phyloP scores from a whole-genome alignment of 2,329 filamentous ascomycete genomes.

The Aspergillus floridensis region DNA sequence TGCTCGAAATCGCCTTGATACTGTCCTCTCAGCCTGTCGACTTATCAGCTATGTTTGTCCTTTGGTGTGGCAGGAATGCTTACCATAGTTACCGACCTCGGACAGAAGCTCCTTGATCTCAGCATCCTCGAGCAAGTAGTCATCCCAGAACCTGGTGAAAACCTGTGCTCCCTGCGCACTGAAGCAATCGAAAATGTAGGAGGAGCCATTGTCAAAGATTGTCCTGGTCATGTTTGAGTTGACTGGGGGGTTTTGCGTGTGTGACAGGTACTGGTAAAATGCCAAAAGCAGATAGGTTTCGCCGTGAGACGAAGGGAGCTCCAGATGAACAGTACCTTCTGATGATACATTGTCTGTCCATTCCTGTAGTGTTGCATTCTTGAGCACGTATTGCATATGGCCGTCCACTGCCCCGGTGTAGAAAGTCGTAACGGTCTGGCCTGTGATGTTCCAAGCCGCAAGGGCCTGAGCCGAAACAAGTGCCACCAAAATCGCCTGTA shows the following conservation, averaged over 20 bases:
- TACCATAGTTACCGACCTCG: conserved; percentile 35
- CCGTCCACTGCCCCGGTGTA: conserved; percentile 4
- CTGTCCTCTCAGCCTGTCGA: conserved; percentile 16
- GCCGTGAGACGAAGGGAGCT: conserved; percentile 1
- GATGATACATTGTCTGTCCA: conserved; percentile 10
- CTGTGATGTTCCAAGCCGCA: conserved; percentile 14
- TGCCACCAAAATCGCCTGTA: conserved; percentile 31
- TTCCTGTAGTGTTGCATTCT: conserved; percentile 12
- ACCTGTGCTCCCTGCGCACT: conserved; percentile 36
- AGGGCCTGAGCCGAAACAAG: conserved; percentile 21
- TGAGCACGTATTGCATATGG: conserved; percentile 12
- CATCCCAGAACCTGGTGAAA: conserved; percentile 40
- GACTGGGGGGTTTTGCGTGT: neutral
- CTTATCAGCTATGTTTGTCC: neutral
- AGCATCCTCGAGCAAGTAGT: conserved; percentile 34
- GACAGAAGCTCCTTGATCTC: conserved; percentile 29
- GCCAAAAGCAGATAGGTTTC: conserved; percentile 9
- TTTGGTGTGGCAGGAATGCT: neutral
- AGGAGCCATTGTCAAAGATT: conserved; percentile 36
- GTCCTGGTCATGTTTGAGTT: neutral
- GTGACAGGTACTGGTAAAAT: conserved; percentile 3
- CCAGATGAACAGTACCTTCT: conserved; percentile 8
- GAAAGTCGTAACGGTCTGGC: conserved; percentile 2
- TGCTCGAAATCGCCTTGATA: conserved; percentile 29
- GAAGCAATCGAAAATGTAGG: conserved; percentile 43